A percentile compares a stretch with the other conserved stretches of the same genome.
Conservation (phyloP, 805 yeast genomes). For the Candida parachauliodes region DNA sequence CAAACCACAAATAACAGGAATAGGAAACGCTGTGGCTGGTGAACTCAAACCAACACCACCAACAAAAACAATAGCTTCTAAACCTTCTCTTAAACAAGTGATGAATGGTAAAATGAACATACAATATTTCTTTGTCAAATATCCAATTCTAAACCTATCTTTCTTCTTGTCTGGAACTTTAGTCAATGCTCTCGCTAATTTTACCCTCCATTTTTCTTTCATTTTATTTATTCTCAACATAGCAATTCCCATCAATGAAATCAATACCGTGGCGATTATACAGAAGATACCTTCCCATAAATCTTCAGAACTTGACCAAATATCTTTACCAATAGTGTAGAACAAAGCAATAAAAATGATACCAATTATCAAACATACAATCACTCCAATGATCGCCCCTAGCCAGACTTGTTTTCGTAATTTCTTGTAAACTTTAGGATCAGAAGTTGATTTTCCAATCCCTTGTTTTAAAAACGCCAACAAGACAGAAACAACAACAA, state of each 20-base stretch:
- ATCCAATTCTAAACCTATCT: slow-evolving; percentile 42
- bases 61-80: slow-evolving; percentile 47
- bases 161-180: slow-evolving; percentile 48
- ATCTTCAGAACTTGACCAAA: slow-evolving; percentile 86
- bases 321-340: slow-evolving; percentile 74
- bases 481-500: slow-evolving; percentile 84
- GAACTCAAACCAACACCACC: slow-evolving; percentile 41
- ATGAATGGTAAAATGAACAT: slow-evolving; percentile 88
- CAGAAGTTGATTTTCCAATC: slow-evolving; percentile 53
- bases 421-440: slow-evolving; percentile 52
- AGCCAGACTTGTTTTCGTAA: slow-evolving; percentile 81
- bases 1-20: slow-evolving; percentile 88
- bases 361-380: slow-evolving; percentile 80
- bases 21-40: slow-evolving; percentile 67
- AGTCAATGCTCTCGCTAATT: slow-evolving; percentile 81
- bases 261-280: slow-evolving; percentile 83
- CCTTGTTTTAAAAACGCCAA: slow-evolving; percentile 91
- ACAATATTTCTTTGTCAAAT: slow-evolving; percentile 60
- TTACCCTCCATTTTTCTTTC: slow-evolving; percentile 96
- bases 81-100: slow-evolving; percentile 93
- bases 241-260: slow-evolving; percentile 92
- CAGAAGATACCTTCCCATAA: slow-evolving; percentile 97
- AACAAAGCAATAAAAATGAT: slow-evolving; percentile 93
- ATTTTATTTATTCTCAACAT: slow-evolving; percentile 94
- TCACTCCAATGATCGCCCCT: slow-evolving; percentile 71